phyloP scores from a whole-genome alignment of 139 green algal genomes.

The Microglena sp. region DNA sequence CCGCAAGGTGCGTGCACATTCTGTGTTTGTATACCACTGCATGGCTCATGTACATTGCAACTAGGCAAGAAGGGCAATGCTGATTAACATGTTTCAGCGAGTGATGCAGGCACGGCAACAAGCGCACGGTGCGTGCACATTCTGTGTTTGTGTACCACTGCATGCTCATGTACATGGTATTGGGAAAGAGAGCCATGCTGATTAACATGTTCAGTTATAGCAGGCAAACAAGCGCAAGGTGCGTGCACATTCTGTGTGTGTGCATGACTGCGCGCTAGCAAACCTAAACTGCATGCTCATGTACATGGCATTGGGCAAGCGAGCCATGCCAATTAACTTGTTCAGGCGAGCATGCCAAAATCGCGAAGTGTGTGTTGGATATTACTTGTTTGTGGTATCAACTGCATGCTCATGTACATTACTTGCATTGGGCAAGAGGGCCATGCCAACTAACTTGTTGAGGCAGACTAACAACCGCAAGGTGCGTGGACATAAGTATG shows the following conservation, averaged over 20 bases:
- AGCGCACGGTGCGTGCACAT: conserved; percentile 52
- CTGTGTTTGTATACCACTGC: no score
- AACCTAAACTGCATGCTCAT: conserved; percentile 71
- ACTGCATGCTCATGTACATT: conserved; percentile 74
- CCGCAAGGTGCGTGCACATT: no score
- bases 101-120: conserved; percentile 57
- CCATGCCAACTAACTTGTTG: conserved; percentile 63
- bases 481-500: no score
- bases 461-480: no score
- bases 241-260: no score
- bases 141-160: conserved; percentile 59
- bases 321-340: conserved; percentile 52
- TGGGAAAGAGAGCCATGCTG: conserved; percentile 57
- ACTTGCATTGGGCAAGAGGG: conserved; percentile 55
- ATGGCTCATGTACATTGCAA: conserved; percentile 67
- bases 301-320: conserved; percentile 68
- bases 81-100: conserved; percentile 74
- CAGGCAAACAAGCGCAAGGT: conserved; percentile 7
- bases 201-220: conserved; percentile 68
- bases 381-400: no score
- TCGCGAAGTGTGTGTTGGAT: no score
- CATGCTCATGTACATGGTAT: conserved; percentile 69
- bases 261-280: no score
- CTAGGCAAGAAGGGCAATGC: conserved; percentile 52
- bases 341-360: conserved; percentile 61